phyloP scores from a whole-genome alignment of 2,329 filamentous ascomycete genomes.

The Xylariaceae sp. region DNA sequence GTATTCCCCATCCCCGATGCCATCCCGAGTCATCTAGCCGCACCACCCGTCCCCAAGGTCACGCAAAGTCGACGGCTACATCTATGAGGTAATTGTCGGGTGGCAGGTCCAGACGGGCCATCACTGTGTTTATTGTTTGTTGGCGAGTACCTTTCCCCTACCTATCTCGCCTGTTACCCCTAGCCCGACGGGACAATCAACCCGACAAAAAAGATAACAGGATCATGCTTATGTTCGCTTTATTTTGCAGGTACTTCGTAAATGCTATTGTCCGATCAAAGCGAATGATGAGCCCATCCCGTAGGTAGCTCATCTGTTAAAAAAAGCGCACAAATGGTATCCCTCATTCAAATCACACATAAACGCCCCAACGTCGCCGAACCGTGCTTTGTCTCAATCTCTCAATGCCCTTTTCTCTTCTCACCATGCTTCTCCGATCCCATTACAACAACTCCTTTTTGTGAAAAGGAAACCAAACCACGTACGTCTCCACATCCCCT shows the following conservation, averaged over 20 bases:
- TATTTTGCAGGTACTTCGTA: no score
- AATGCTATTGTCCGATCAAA: no score
- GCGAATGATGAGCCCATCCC: no score
- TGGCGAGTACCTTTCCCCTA: background rate
- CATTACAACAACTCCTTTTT: no score
- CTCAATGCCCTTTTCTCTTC: background rate
- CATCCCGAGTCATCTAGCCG: slow-evolving; percentile 57
- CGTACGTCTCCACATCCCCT: background rate
- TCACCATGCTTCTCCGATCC: no score
- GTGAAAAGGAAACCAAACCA: no score
- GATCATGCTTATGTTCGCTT: no score
- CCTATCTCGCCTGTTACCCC: no score
- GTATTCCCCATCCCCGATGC: slow-evolving; percentile 70
- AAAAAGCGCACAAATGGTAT: background rate
- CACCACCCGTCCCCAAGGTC: slow-evolving; percentile 43
- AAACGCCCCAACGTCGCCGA: background rate
- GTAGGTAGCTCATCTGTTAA: no score
- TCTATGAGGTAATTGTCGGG: background rate
- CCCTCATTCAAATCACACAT: background rate
- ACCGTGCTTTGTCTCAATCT: background rate
- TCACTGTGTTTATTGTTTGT: background rate
- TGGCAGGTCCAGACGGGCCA: background rate
- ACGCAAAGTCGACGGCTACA: background rate
- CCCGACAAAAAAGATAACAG: no score
- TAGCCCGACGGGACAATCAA: no score